Percentiles rank a stretch among this genome's conserved stretches.
These are phyloP conservation scores for Monilinia fructigena DNA, from an alignment of 2,329 filamentous ascomycete species.

Conservation along the genomic window DNA sequence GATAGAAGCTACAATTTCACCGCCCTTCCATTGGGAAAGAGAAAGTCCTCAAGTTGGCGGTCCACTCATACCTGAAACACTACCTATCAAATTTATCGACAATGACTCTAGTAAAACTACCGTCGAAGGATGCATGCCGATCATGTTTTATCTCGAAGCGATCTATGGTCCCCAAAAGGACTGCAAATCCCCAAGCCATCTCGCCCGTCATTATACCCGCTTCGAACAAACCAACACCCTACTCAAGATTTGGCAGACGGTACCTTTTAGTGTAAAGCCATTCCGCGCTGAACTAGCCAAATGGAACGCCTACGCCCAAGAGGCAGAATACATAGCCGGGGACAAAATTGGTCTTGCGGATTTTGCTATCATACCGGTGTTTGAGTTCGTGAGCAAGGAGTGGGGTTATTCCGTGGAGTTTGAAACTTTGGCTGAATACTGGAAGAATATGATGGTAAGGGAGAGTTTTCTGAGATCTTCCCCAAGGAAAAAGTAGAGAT, in stretches of 20 bases:
- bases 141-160: constrained; percentile 61
- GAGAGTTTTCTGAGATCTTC: constrained; percentile 29
- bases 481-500: constrained; percentile 14
- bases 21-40: constrained; percentile 37
- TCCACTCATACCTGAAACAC: constrained; percentile 28
- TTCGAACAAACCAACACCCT: constrained; percentile 32
- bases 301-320: constrained; percentile 29
- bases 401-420: constrained; percentile 40
- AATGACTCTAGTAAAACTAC: constrained; percentile 50
- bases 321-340: constrained; percentile 48
- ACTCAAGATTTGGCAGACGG: constrained; percentile 32
- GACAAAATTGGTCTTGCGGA: constrained; percentile 48
- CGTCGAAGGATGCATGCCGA: constrained; percentile 51
- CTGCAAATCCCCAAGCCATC: constrained; percentile 28
- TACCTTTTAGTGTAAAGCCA: constrained; percentile 29
- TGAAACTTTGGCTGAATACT: constrained; percentile 35
- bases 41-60: constrained; percentile 28
- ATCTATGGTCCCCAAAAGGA: constrained; percentile 43
- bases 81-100: constrained; percentile 53
- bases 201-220: constrained; percentile 35
- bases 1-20: constrained; percentile 34
- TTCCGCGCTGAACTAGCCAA: constrained; percentile 38
- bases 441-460: constrained; percentile 26
- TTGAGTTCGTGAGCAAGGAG: constrained; percentile 47
- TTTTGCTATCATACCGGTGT: constrained; percentile 57